Conservation (phyloP, 192 early-diverging fungal species). For the Anaeromyces robustus region DNA sequence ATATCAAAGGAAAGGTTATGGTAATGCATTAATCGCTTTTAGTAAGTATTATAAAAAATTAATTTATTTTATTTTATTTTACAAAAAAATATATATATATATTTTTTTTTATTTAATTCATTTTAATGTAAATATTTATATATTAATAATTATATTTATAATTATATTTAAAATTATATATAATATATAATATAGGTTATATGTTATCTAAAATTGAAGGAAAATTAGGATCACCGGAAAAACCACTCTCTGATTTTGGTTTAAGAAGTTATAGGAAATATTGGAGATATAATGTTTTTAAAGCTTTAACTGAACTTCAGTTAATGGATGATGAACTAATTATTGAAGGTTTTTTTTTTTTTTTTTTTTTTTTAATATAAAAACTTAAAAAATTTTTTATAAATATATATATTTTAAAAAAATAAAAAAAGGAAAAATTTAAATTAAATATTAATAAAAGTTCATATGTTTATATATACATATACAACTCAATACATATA, state of each 20-base stretch:
- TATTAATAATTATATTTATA: not conserved
- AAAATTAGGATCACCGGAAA: constrained; percentile 68
- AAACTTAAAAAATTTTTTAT: no score
- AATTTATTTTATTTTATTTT: no score
- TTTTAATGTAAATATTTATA: no score
- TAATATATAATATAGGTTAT: constrained; percentile 35
- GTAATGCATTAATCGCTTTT: constrained; percentile 74
- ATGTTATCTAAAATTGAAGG: constrained; percentile 53
- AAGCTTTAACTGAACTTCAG: constrained; percentile 5
- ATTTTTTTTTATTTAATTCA: no score
- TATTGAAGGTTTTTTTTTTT: not conserved
- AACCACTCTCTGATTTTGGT: constrained; percentile 74
- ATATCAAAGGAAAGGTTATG: constrained; percentile 71
- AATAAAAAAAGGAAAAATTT: no score
- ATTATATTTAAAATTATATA: not conserved
- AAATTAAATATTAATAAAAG: no score
- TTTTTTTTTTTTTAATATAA: no score
- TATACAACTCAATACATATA: no score
- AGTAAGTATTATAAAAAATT: constrained; percentile 50
- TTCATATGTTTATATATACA: no score
- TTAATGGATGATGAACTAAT: not conserved
- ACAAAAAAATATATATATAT: no score
- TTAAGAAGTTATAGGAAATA: constrained; percentile 62
- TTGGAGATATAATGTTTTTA: constrained; percentile 60
- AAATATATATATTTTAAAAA: no score